Conservation (phyloP, 2,329 filamentous ascomycete genomes). For the Pseudogymnoascus sp. region DNA sequence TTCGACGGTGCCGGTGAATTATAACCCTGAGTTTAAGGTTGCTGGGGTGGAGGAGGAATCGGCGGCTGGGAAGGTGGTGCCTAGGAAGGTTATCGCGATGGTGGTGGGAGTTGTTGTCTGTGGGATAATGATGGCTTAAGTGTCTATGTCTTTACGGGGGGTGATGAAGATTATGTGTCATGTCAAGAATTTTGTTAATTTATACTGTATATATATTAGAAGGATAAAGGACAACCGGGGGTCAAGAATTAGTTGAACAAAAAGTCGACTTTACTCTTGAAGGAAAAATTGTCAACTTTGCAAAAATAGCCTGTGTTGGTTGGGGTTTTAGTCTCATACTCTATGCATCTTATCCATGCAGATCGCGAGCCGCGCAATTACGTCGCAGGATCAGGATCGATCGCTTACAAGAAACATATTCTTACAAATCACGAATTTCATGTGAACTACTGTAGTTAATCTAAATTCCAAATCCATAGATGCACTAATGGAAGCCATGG, state of each 20-base stretch:
- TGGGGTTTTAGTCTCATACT: too few relatives aligned
- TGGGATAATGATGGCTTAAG: not conserved
- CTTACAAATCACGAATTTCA: too few relatives aligned
- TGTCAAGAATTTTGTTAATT: not conserved
- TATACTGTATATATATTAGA: not conserved
- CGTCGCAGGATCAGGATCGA: too few relatives aligned
- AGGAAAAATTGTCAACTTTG: too few relatives aligned
- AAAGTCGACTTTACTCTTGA: too few relatives aligned
- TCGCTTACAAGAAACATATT: too few relatives aligned
- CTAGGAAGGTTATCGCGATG: not conserved
- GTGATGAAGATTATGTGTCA: not conserved
- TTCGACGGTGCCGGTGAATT: slow-evolving; percentile 17
- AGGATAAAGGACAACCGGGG: not conserved
- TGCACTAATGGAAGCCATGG: not conserved
- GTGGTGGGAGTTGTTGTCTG: not conserved
- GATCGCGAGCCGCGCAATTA: too few relatives aligned
- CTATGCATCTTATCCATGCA: too few relatives aligned
- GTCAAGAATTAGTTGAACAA: too few relatives aligned
- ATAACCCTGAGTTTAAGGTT: slow-evolving; percentile 17
- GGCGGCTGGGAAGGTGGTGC: not conserved
- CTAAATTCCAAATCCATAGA: not conserved
- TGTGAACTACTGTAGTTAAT: too few relatives aligned
- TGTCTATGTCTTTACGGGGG: not conserved
- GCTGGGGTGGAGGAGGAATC: not conserved
- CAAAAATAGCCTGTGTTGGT: too few relatives aligned